Conservation (phyloP, 129 eudicot species). For the Saposhnikovia divaricata region DNA sequence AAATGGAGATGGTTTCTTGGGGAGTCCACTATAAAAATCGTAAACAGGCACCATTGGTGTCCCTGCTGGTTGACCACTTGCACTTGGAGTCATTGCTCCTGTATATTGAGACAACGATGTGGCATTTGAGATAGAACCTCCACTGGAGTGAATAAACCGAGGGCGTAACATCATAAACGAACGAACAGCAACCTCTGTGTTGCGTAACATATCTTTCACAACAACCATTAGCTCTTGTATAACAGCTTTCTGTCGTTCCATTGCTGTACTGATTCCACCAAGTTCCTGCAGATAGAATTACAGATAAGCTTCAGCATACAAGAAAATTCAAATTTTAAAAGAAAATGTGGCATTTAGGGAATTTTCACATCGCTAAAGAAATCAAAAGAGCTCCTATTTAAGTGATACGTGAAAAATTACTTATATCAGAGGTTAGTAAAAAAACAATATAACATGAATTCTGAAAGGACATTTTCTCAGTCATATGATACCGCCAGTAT, state of each 20-base stretch:
- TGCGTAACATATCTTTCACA: slow-evolving; percentile 80
- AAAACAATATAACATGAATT: neutral
- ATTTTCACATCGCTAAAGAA: neutral
- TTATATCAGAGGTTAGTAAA: neutral
- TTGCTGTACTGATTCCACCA: slow-evolving; percentile 72
- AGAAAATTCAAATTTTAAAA: neutral
- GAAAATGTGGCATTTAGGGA: slow-evolving; percentile 3
- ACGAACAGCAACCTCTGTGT: slow-evolving; percentile 86
- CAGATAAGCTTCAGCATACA: neutral
- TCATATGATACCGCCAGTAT: neutral
- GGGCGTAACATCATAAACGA: slow-evolving; percentile 92
- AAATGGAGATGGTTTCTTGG: slow-evolving; percentile 86
- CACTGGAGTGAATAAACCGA: slow-evolving; percentile 59
- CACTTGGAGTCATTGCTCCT: slow-evolving; percentile 35
- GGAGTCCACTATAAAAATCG: slow-evolving; percentile 92
- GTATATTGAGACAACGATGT: slow-evolving; percentile 50
- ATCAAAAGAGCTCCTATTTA: neutral
- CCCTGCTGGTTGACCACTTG: slow-evolving; percentile 41
- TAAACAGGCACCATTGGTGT: slow-evolving; percentile 48
- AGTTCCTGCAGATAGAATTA: slow-evolving; percentile 50
- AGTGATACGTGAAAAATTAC: neutral
- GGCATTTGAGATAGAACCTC: slow-evolving; percentile 32
- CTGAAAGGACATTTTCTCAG: neutral
- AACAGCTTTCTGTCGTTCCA: slow-evolving; percentile 82
- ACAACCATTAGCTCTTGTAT: slow-evolving; percentile 59